These are phyloP conservation scores for Ophiostoma quercus DNA, from an alignment of 2,329 filamentous ascomycete species.

Conservation along the genomic window DNA sequence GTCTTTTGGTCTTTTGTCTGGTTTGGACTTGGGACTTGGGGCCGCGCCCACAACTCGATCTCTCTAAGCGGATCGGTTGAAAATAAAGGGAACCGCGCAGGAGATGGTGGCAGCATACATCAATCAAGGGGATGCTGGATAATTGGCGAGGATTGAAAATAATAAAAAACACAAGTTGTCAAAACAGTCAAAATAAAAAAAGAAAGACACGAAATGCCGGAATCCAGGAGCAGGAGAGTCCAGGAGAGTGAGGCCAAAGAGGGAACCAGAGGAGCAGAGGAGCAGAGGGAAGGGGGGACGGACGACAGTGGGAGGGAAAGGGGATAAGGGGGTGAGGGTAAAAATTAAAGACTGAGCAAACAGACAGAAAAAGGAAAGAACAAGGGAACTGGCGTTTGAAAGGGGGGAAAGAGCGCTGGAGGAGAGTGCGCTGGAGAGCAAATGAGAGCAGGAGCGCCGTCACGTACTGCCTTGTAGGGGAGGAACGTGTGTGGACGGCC, in stretches of 20 bases:
- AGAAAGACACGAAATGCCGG: not conserved
- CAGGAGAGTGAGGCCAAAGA: not conserved
- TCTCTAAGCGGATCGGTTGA: constrained; percentile 25
- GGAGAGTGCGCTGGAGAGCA: not conserved
- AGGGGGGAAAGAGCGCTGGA: constrained; percentile 13
- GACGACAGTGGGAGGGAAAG: constrained; percentile 13
- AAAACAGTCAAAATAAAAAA: not conserved
- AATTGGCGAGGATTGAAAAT: not conserved
- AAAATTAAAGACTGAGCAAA: constrained; percentile 18
- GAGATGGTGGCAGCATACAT: constrained; percentile 27
- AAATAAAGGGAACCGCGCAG: constrained; percentile 25
- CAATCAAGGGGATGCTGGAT: constrained; percentile 11
- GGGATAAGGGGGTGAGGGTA: constrained; percentile 14
- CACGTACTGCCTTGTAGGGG: not conserved
- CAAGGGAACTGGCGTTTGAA: constrained; percentile 14
- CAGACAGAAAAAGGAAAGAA: constrained; percentile 13
- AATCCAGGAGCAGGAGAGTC: constrained; percentile 5
- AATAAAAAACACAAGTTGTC: not conserved
- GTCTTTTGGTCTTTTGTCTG: constrained; percentile 5
- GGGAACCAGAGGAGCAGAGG: no score
- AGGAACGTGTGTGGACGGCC: constrained; percentile 23
- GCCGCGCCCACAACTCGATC: constrained; percentile 27
- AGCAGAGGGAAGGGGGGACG: not conserved
- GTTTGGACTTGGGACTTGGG: constrained; percentile 1
- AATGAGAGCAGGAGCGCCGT: constrained; percentile 12